These are phyloP conservation scores for Nitzschia putrida DNA, from an alignment of 108 stramenopile species.

Conservation along the genomic window DNA sequence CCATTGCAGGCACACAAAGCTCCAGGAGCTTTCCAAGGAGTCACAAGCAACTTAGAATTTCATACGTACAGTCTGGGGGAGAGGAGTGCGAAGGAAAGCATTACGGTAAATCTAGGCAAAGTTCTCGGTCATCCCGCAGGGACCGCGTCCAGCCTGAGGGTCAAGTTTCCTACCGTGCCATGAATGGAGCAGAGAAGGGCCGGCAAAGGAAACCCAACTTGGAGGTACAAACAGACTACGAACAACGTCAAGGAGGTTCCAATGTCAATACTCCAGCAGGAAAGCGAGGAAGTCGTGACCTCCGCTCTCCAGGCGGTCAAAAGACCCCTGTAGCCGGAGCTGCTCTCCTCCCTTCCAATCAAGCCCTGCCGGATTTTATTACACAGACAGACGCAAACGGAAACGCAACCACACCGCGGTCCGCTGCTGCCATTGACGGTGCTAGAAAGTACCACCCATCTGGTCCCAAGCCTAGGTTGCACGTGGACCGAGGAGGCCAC, in stretches of 20 bases:
- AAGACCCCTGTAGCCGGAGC: conserved; percentile 56
- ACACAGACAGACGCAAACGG: conserved; percentile 86
- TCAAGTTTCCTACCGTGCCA: background rate
- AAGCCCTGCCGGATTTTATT: conserved; percentile 78
- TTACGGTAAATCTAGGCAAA: background rate
- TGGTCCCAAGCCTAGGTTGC: conserved; percentile 56
- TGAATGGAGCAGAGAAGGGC: conserved; percentile 19
- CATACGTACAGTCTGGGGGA: conserved; percentile 17
- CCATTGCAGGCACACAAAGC: background rate
- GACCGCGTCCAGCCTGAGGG: conserved; percentile 23
- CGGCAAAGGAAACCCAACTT: conserved; percentile 6
- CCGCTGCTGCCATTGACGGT: conserved; percentile 48
- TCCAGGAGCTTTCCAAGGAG: conserved; percentile 2
- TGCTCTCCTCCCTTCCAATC: conserved; percentile 22
- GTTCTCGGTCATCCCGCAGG: conserved; percentile 21
- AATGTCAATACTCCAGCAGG: conserved; percentile 45
- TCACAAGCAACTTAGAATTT: conserved; percentile 11
- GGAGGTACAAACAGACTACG: conserved; percentile 11
- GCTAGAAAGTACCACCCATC: conserved; percentile 60
- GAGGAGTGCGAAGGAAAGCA: background rate
- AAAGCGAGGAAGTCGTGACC: conserved; percentile 58
- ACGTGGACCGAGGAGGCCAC: conserved; percentile 43
- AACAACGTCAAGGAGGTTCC: background rate
- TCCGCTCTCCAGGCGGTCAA: conserved; percentile 75
- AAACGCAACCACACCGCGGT: conserved; percentile 75